These are phyloP conservation scores for Graphilbum fragrans DNA, from an alignment of 2,329 filamentous ascomycete genomes.

Conservation along the genomic window DNA sequence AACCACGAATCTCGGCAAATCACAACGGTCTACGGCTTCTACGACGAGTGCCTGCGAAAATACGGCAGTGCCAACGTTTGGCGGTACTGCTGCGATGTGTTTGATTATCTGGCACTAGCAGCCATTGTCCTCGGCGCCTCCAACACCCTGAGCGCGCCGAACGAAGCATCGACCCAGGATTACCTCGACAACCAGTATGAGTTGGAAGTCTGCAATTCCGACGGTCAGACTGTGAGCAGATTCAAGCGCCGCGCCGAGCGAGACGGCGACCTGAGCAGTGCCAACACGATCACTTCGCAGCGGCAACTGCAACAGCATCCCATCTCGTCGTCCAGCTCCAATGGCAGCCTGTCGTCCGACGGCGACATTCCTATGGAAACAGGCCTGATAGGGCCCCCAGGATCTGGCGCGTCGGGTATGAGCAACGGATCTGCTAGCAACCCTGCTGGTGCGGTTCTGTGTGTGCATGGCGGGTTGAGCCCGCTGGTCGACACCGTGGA, in stretches of 20 bases:
- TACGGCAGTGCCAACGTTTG: constrained; percentile 96
- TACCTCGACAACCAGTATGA: constrained; percentile 63
- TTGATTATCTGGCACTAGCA: constrained; percentile 88
- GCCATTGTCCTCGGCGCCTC: constrained; percentile 79
- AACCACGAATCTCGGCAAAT: constrained; percentile 97
- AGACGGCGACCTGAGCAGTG: constrained; percentile 18
- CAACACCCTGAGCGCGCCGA: constrained; percentile 40
- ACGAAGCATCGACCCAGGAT: constrained; percentile 33
- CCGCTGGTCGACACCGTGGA: constrained; percentile 89
- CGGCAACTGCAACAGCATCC: constrained; percentile 12
- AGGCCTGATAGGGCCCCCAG: constrained; percentile 49
- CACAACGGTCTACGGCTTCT: constrained; percentile 95
- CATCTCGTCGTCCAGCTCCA: constrained; percentile 1
- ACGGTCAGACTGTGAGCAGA: constrained; percentile 64
- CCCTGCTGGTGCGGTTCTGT: constrained; percentile 73
- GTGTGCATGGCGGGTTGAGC: constrained; percentile 87
- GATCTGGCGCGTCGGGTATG: constrained; percentile 64
- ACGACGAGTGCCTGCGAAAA: constrained; percentile 92
- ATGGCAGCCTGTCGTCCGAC: neutral
- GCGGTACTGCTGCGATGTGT: constrained; percentile 95
- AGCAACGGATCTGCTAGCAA: constrained; percentile 53
- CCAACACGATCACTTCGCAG: constrained; percentile 13
- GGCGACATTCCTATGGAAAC: constrained; percentile 3
- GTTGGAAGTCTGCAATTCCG: constrained; percentile 83
- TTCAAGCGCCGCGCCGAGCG: constrained; percentile 36